phyloP scores from a whole-genome alignment of 164 flowering plant species.

The Berberis thunbergii region DNA sequence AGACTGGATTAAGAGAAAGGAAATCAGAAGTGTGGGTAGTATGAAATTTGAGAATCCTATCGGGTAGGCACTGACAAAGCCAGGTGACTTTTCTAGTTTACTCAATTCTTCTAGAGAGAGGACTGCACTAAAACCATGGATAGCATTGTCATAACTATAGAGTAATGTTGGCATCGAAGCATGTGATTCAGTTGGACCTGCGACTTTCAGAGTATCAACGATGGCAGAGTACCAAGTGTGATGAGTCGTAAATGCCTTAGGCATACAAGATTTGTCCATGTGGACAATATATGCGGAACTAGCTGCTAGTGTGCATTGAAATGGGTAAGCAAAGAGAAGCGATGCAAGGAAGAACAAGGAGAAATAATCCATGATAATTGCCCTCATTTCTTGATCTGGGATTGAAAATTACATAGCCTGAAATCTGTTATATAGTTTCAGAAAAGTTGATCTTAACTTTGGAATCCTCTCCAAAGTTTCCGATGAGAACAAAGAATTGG shows the following conservation, averaged over 20 bases:
- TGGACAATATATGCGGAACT: background rate
- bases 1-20: background rate
- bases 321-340: no score
- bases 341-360: no score
- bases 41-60: no score
- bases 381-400: no score
- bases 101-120: background rate
- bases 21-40: background rate
- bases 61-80: background rate
- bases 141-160: background rate
- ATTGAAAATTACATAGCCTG: no score
- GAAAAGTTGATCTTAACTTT: no score
- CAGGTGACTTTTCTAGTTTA: background rate
- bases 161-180: background rate
- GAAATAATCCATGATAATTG: no score
- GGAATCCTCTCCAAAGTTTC: no score
- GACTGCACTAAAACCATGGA: background rate
- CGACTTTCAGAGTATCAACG: background rate
- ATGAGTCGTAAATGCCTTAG: background rate
- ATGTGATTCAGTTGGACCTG: background rate
- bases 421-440: no score
- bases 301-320: no score
- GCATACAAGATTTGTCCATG: background rate
- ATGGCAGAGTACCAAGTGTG: background rate
- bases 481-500: no score